Conservation (phyloP, 192 early-diverging fungal genomes). For the Coemansia sp. region DNA sequence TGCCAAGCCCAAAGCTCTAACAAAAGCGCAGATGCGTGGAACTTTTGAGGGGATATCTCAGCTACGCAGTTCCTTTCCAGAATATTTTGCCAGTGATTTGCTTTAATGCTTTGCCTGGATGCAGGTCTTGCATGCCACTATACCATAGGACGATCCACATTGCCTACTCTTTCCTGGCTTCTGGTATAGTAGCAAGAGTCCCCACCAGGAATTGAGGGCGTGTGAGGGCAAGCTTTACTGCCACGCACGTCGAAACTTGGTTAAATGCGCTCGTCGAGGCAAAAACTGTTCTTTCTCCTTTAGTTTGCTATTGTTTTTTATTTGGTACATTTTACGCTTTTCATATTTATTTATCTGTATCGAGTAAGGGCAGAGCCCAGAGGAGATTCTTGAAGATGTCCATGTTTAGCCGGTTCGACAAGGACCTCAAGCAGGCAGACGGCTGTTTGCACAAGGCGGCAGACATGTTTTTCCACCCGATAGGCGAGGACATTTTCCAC, state of each 20-base stretch:
- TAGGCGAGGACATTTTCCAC: slow-evolving; percentile 54
- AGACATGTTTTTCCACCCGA: slow-evolving; percentile 56
- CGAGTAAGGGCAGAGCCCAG: not conserved
- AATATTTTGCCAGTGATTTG: too few relatives aligned
- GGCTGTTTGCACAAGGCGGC: slow-evolving; percentile 52
- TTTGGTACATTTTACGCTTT: not conserved
- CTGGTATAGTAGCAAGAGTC: not conserved
- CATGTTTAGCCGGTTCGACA: slow-evolving; percentile 54
- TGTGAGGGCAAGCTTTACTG: not conserved
- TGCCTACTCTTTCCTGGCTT: not conserved
- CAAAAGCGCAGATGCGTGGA: too few relatives aligned
- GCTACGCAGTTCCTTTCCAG: not conserved
- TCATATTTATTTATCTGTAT: not conserved
- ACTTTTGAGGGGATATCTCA: too few relatives aligned
- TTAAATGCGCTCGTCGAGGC: not conserved
- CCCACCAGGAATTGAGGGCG: not conserved
- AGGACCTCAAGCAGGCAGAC: slow-evolving; percentile 53
- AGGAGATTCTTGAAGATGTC: slow-evolving; percentile 27
- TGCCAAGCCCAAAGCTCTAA: slow-evolving; percentile 27
- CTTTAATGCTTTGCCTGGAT: too few relatives aligned
- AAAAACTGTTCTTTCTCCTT: not conserved
- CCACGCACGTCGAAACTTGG: not conserved
- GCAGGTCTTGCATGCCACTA: not conserved
- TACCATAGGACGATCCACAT: not conserved
- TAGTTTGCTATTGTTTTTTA: not conserved